Percentiles rank a stretch among this genome's conserved stretches.
Conservation (phyloP, 768 basidiomycete genomes). For the Trametes villosa region DNA sequence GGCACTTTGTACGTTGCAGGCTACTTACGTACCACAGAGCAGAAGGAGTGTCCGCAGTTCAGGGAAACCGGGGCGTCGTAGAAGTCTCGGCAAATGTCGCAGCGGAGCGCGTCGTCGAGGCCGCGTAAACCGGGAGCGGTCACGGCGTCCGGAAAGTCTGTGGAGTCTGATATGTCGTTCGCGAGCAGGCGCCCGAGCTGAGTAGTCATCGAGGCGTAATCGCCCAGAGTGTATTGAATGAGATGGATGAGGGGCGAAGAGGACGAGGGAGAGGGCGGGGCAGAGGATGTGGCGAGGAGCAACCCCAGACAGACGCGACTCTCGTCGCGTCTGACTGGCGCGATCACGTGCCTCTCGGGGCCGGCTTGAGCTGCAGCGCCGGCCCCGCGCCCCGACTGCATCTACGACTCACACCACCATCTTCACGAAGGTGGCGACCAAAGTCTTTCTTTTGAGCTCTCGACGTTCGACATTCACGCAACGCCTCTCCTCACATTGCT, state of each 20-base stretch:
- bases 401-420: no score
- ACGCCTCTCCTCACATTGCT: no score
- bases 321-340: not conserved
- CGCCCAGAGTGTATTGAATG: no score
- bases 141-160: constrained; percentile 62
- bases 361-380: no score
- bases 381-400: no score
- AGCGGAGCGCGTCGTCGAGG: constrained; percentile 69
- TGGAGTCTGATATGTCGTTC: constrained; percentile 50
- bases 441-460: no score
- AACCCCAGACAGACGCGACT: not conserved
- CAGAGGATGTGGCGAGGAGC: not conserved
- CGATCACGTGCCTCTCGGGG: not conserved
- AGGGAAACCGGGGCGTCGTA: constrained; percentile 76
- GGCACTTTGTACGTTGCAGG: not conserved
- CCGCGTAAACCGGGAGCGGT: constrained; percentile 57
- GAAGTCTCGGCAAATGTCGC: constrained; percentile 76
- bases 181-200: constrained; percentile 5
- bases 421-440: no score
- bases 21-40: constrained; percentile 61
- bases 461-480: no score
- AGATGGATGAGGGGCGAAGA: not conserved
- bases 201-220: no score
- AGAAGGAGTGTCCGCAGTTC: constrained; percentile 81
- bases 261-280: not conserved